A percentile compares a stretch with the other conserved stretches of the same genome.
Evolutionary conservation across 179 eudicot species (phyloP).

Genomic region (Patellifolia procumbens): DNA sequence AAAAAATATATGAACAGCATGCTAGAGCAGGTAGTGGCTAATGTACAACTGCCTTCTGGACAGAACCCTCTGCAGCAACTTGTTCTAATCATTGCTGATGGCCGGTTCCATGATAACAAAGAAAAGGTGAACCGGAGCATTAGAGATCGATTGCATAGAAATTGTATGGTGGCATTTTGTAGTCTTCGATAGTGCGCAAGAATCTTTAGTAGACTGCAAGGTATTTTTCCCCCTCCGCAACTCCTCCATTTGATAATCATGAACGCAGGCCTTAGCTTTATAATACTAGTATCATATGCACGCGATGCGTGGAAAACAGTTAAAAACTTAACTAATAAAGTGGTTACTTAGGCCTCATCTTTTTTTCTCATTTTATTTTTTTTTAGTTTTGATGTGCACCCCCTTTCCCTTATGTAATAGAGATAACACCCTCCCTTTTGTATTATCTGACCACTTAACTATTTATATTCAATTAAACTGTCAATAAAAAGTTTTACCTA

Average conservation of each 20-base stretch:
- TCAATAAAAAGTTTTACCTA: no score
- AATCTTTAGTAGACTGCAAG: conserved; percentile 69
- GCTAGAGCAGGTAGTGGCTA: conserved; percentile 73
- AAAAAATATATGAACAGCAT: conserved; percentile 65
- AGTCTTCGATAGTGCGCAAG: conserved; percentile 69
- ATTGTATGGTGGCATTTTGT: conserved; percentile 91
- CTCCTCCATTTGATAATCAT: neutral
- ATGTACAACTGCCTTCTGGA: conserved; percentile 88
- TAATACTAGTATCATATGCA: no score
- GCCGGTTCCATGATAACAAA: conserved; percentile 78
- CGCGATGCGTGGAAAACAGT: no score
- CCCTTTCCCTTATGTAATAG: no score
- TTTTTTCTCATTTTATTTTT: no score
- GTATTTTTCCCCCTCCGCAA: conserved; percentile 38
- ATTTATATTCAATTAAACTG: no score
- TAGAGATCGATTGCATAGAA: conserved; percentile 72
- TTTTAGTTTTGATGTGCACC: no score
- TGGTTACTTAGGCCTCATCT: no score
- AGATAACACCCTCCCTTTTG: no score
- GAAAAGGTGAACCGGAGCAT: conserved; percentile 70
- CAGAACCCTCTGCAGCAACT: conserved; percentile 92
- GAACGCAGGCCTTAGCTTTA: neutral
- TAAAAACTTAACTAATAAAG: no score
- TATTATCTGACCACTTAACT: no score
- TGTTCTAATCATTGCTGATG: conserved; percentile 92